These are phyloP conservation scores for Sarocladium strictum DNA, from an alignment of 2,329 filamentous ascomycete genomes.

Conservation along the genomic window DNA sequence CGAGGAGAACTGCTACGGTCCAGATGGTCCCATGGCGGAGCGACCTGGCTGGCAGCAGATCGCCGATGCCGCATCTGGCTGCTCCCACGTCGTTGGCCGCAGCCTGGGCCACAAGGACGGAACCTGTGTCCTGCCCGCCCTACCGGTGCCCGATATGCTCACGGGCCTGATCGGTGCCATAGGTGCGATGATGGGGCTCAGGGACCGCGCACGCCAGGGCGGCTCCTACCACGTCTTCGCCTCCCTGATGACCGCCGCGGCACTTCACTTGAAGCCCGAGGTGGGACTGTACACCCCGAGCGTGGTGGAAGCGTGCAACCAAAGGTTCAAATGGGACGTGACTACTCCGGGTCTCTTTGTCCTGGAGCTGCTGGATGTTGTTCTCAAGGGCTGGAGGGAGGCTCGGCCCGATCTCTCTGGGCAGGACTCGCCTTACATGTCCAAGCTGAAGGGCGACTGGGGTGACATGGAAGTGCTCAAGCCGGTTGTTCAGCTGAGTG, in stretches of 20 bases:
- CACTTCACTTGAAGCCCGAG: conserved; percentile 21
- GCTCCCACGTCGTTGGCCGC: conserved; percentile 25
- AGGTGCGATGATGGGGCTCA: conserved; percentile 24
- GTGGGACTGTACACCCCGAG: conserved; percentile 23
- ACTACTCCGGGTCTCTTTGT: neutral
- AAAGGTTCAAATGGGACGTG: conserved; percentile 5
- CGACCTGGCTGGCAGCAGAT: conserved; percentile 64
- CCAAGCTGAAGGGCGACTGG: neutral
- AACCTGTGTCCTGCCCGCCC: conserved; percentile 23
- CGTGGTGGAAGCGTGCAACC: conserved; percentile 9
- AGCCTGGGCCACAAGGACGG: conserved; percentile 19
- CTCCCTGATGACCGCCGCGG: conserved; percentile 22
- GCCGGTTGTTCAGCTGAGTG: neutral
- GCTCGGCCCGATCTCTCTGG: neutral
- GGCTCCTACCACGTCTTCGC: conserved; percentile 25
- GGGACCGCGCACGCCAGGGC: conserved; percentile 24
- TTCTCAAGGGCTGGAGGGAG: neutral
- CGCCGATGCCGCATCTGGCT: conserved; percentile 41
- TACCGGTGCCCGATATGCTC: conserved; percentile 30
- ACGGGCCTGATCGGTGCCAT: conserved; percentile 27
- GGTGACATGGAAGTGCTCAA: neutral
- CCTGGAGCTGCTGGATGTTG: neutral
- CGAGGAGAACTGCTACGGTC: conserved; percentile 61
- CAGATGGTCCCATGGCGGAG: conserved; percentile 47
- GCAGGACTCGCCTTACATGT: neutral